These are phyloP conservation scores for Rhododendron ovatum DNA, from an alignment of 148 eudicot species.

Conservation along the genomic window DNA sequence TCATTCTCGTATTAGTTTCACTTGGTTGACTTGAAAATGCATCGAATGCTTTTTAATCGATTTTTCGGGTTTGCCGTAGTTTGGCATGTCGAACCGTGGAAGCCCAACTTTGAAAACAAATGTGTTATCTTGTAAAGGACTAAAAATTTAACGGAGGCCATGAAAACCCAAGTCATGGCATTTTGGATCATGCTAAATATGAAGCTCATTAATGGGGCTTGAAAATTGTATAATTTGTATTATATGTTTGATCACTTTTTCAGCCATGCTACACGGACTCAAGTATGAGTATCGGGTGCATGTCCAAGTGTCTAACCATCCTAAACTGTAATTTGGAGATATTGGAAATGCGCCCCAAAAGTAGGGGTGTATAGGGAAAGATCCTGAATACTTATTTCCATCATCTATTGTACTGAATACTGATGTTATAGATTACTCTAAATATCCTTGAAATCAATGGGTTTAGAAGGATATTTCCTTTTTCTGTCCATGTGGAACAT, in stretches of 20 bases:
- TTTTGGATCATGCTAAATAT: not conserved
- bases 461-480: not conserved
- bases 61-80: not conserved
- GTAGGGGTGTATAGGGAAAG: not conserved
- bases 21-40: not conserved
- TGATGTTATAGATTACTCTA: not conserved
- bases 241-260: not conserved
- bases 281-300: not conserved
- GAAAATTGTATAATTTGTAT: not conserved
- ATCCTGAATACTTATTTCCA: not conserved
- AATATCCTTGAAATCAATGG: not conserved
- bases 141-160: not conserved
- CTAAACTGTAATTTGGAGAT: not conserved
- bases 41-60: not conserved
- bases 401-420: not conserved
- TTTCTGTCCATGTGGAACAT: not conserved
- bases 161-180: not conserved
- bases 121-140: not conserved
- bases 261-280: not conserved
- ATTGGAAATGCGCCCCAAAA: not conserved
- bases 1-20: not conserved
- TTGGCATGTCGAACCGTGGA: not conserved
- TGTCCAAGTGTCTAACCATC: not conserved
- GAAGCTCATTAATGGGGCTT: not conserved
- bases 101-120: not conserved